Base-by-base conservation (phyloP, 2,329 filamentous ascomycete species). In the Curvularia verruculosa region DNA sequence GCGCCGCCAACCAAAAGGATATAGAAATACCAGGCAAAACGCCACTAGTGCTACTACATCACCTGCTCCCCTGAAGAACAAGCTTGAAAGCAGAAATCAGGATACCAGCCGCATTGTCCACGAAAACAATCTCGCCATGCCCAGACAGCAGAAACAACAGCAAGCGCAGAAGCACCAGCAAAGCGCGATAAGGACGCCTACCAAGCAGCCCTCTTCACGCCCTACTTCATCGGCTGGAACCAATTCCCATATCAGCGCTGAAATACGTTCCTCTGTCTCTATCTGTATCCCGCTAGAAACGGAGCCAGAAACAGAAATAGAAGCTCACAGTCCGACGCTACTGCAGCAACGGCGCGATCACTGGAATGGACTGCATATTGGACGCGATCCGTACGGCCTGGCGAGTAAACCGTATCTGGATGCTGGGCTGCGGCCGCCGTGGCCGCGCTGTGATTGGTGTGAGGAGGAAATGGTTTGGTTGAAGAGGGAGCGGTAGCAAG, bases 341-440 rank as follows among this genome's bases (percentile, higher is more conserved):
- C 21, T 34, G 44, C 13, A 9, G 4, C 23, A 7, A 4, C 31
- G 31, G 3, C 31, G 31, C 31, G 18, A 29, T 4, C 51, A 53
- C 36, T n/a, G 5, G 10, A 21, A 13, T 7, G 44, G 44, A 8
- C 5, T 6, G 44, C 51, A 53, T 15, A 23, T 41, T 9, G 36
- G 51, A 15, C 34, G 51, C 2, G 44, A 48, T 48, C 44, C 26
- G 13, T 48, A 48, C 26, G 44, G 44, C 9, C 9, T 53, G 15
- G 44, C 36, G 5, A 48, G 51, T 24, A 26, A 29, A 26, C 43
- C 31, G n/a, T 48, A 52, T 34, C 18, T 48, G 31, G 13, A 29
- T 13, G 18, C 8, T 19, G 36, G 36, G 3, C 19, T 24, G 36
- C 18, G 9, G 10, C 29, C 29, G 3, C 36, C 51, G n/a, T 54